Evolutionary conservation across 257 asterid species (phyloP).

Genomic region (Dorcoceras hygrometricum): DNA sequence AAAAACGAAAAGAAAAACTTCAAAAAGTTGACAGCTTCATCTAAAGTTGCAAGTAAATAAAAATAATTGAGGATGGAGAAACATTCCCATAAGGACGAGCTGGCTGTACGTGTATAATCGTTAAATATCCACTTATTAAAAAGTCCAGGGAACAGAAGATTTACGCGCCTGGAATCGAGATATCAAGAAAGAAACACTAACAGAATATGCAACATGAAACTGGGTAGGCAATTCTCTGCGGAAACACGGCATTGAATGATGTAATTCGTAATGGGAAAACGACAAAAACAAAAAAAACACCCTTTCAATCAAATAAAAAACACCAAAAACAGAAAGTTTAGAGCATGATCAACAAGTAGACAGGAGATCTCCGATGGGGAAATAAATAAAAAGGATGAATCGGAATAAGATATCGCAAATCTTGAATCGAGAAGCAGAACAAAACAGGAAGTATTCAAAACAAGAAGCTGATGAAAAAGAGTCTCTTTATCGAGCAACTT

Average conservation of each 20-base stretch:
- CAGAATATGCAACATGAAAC: slow-evolving; percentile 17
- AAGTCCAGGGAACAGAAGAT: slow-evolving; percentile 32
- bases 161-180: slow-evolving; percentile 25
- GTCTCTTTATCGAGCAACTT: slow-evolving; percentile 13
- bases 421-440: not conserved
- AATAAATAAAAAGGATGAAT: slow-evolving; percentile 16
- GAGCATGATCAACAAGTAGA: slow-evolving; percentile 20
- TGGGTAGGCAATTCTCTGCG: slow-evolving; percentile 21
- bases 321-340: slow-evolving; percentile 7
- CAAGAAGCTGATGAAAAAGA: slow-evolving; percentile 17
- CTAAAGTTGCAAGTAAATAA: slow-evolving; percentile 23
- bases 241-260: slow-evolving; percentile 27
- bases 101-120: slow-evolving; percentile 31
- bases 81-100: slow-evolving; percentile 56
- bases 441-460: not conserved
- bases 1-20: slow-evolving; percentile 2
- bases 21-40: slow-evolving; percentile 17
- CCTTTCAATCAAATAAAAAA: slow-evolving; percentile 13
- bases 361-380: slow-evolving; percentile 23
- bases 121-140: slow-evolving; percentile 38
- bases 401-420: slow-evolving; percentile 2
- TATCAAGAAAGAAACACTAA: slow-evolving; percentile 21
- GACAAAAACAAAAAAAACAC: not conserved
- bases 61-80: slow-evolving; percentile 36
- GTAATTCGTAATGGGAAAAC: slow-evolving; percentile 17